Base-by-base conservation (phyloP, 106 monocot genomes). In the Dioscorea alata region DNA sequence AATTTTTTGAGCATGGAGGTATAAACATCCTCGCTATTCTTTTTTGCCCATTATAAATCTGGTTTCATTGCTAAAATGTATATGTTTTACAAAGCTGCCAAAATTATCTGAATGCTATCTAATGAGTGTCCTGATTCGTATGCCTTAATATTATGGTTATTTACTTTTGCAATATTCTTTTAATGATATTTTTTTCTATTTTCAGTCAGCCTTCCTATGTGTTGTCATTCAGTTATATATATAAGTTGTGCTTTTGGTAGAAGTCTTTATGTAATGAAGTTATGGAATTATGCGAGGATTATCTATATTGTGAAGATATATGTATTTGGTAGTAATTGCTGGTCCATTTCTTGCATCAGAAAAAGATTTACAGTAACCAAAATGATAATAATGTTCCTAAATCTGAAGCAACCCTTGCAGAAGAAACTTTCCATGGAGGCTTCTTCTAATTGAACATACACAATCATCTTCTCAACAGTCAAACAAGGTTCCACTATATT, bases 1-100 rank as follows among this genome's bases (percentile, higher is more conserved):
- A 84, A 85, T 66, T 91, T 91, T 62, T 75, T 91, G 51, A 91
- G 91, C 75, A 63, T 59, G 18, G 87, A 91, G 91, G 91, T 87
- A 77, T 67, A 6, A 12, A 34, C 53, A 60, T 22, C 24, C 67
- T 67, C 12, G 20, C 23, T 23, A 33, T 56, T 8, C 19, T 19
- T 33, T 61, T n/a, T 72, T 71, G 13, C 57, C 8, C 63, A 14
- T 20, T n/a, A 22, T 48, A 13, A 23, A 20, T 59, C 34, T 17
- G 17, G 28, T 56, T 64, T 58, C 68, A 19, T 67, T 28, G 42
- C 54, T 56, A 16, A 56, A 1, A 19, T 56, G 2, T 50, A 42
- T 53, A 9, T 64, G 9, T 21, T 18, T 18, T 18, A 56, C 10
- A 9, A 56, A 56, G 19, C 16, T 56, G 15, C 54, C 0, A 56